Conservation (phyloP, 352 stramenopile species). For the Pythium aristosporum region DNA sequence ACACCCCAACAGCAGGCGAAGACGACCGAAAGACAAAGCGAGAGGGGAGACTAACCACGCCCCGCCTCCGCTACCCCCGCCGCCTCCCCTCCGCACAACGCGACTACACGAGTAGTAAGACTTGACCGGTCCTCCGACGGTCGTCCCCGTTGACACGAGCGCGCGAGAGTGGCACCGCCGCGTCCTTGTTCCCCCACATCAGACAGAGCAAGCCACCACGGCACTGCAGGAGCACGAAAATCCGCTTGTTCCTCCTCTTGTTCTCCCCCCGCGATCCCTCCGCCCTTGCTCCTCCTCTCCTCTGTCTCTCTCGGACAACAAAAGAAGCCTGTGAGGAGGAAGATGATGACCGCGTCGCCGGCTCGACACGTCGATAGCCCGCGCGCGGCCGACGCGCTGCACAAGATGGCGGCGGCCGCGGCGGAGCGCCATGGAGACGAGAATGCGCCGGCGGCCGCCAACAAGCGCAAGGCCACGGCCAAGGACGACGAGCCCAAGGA, state of each 20-base stretch:
- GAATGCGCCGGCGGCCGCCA: slow-evolving; percentile 26
- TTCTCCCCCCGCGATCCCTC: not conserved
- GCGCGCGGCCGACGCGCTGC: slow-evolving; percentile 11
- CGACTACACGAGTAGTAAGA: slow-evolving; percentile 1
- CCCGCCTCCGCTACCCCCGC: not conserved
- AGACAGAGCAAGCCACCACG: not conserved
- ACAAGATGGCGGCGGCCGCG: slow-evolving; percentile 23
- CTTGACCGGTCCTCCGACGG: too few relatives aligned
- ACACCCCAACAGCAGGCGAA: not conserved
- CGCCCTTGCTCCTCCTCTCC: not conserved
- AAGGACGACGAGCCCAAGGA: slow-evolving; percentile 6
- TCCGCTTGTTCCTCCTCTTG: not conserved
- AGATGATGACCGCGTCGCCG: slow-evolving; percentile 21
- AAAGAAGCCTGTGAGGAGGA: not conserved
- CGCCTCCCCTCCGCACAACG: slow-evolving; percentile 3
- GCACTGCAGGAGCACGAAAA: not conserved
- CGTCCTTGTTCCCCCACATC: not conserved
- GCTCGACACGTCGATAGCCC: slow-evolving; percentile 13
- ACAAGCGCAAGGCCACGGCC: slow-evolving; percentile 2
- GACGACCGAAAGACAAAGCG: not conserved
- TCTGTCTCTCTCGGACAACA: not conserved
- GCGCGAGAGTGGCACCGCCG: slow-evolving; percentile 6
- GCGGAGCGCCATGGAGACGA: slow-evolving; percentile 9
- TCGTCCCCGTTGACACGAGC: not conserved
- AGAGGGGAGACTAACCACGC: slow-evolving; percentile 2